Evolutionary conservation across 2,329 filamentous ascomycete species (phyloP).

Genomic region (Colletotrichum sp.): DNA sequence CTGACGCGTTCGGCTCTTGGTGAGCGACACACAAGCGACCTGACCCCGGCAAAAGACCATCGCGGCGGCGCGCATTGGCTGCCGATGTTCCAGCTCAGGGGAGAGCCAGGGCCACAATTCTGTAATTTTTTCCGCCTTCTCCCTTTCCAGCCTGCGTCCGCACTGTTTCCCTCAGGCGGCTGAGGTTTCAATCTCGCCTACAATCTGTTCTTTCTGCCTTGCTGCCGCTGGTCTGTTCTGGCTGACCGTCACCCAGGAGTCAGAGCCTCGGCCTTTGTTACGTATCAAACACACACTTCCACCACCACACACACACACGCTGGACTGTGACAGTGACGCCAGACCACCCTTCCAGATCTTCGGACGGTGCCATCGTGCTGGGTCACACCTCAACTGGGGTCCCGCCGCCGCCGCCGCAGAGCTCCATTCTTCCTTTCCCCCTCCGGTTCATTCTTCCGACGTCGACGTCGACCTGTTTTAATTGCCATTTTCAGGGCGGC

Average conservation of each 20-base stretch:
- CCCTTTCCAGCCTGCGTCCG: background rate
- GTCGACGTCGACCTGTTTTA: background rate
- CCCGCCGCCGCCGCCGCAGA: background rate
- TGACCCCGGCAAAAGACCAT: background rate
- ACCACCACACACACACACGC: background rate
- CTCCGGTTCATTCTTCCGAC: background rate
- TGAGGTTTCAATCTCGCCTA: background rate
- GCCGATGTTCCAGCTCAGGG: slow-evolving; percentile 7
- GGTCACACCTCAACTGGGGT: slow-evolving; percentile 3
- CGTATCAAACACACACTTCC: background rate
- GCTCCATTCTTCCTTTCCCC: background rate
- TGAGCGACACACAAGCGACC: background rate
- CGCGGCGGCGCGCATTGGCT: background rate
- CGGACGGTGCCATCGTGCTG: slow-evolving; percentile 7
- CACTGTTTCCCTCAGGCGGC: background rate
- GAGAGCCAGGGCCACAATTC: background rate
- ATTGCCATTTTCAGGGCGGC: background rate
- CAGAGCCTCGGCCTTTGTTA: background rate
- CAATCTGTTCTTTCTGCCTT: background rate
- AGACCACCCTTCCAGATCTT: background rate
- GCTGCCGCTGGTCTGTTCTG: background rate
- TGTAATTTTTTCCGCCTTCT: background rate
- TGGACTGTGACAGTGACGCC: background rate
- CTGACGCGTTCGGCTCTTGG: slow-evolving; percentile 16
- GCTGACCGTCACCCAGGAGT: background rate